A percentile compares a stretch with the other conserved stretches of the same genome.
phyloP scores from a whole-genome alignment of 495 filamentous ascomycete genomes.

The Aspergillus haitiensis region DNA sequence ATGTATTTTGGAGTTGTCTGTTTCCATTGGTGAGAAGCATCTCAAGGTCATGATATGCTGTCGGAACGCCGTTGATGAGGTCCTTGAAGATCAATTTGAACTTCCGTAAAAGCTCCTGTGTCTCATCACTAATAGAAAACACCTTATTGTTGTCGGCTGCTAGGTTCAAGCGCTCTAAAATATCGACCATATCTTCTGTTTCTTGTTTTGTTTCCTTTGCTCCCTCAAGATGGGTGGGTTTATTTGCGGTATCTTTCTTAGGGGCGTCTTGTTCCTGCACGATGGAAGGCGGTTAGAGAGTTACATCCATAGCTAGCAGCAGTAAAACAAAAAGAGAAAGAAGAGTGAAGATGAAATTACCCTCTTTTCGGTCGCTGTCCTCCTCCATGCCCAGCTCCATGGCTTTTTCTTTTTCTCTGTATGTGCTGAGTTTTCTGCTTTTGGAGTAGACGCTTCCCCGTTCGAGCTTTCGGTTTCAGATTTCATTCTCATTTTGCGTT shows the following conservation, averaged over 20 bases:
- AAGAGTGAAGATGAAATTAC: slow-evolving; percentile 18
- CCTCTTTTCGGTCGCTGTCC: slow-evolving; percentile 43
- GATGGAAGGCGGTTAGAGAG: neutral
- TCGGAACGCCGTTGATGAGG: slow-evolving; percentile 86
- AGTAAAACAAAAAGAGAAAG: neutral
- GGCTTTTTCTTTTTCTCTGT: slow-evolving; percentile 41
- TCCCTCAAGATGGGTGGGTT: slow-evolving; percentile 21
- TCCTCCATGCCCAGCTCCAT: slow-evolving; percentile 51
- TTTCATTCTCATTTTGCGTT: slow-evolving; percentile 27
- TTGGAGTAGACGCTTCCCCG: slow-evolving; percentile 13
- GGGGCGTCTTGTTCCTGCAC: slow-evolving; percentile 1
- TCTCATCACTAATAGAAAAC: slow-evolving; percentile 79
- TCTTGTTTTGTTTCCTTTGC: slow-evolving; percentile 55
- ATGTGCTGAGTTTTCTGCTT: slow-evolving; percentile 26
- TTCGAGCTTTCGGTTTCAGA: slow-evolving; percentile 20
- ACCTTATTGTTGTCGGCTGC: slow-evolving; percentile 74
- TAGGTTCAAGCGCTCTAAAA: slow-evolving; percentile 79
- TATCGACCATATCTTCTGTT: slow-evolving; percentile 68
- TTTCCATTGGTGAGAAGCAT: slow-evolving; percentile 78
- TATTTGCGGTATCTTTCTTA: slow-evolving; percentile 9
- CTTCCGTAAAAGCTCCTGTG: slow-evolving; percentile 71
- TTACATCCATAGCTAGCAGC: neutral
- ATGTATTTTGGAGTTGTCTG: slow-evolving; percentile 71
- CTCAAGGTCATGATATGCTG: slow-evolving; percentile 86
- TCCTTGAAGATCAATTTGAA: slow-evolving; percentile 91